phyloP scores from a whole-genome alignment of 202 grass and related monocot species.

The Eragrostis tef region DNA sequence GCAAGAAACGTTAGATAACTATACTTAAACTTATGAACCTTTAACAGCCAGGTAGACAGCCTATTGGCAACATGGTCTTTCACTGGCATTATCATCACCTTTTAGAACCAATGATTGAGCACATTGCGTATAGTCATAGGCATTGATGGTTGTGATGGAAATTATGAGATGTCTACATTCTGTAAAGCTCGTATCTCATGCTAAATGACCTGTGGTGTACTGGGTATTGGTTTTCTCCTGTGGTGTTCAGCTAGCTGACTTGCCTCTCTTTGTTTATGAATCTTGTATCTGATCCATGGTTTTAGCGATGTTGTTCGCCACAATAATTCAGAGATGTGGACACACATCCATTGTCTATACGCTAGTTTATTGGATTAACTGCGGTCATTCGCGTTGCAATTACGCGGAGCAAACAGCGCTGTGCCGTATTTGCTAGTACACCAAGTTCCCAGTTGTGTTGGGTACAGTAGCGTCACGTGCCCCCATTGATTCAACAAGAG shows the following conservation, averaged over 20 bases:
- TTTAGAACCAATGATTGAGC: constrained; percentile 38
- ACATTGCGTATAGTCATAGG: constrained; percentile 16
- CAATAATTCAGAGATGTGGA: background rate
- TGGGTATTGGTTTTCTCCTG: constrained; percentile 36
- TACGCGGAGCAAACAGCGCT: background rate
- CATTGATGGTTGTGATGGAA: constrained; percentile 15
- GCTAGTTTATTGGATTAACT: background rate
- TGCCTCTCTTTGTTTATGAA: background rate
- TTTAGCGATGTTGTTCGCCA: background rate
- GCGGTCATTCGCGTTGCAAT: background rate
- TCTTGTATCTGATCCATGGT: background rate
- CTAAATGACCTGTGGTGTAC: background rate
- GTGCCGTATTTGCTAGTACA: background rate
- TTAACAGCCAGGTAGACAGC: background rate
- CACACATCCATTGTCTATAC: background rate
- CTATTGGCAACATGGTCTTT: constrained; percentile 10
- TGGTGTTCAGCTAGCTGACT: background rate
- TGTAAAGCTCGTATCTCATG: constrained; percentile 41
- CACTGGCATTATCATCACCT: constrained; percentile 24
- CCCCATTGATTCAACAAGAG: background rate
- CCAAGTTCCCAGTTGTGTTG: background rate
- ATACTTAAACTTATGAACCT: background rate
- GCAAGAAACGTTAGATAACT: background rate
- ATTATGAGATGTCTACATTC: background rate
- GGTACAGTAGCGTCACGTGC: background rate